These are phyloP conservation scores for Torulaspora microellipsoides DNA, from an alignment of 805 yeast genomes.

Conservation along the genomic window DNA sequence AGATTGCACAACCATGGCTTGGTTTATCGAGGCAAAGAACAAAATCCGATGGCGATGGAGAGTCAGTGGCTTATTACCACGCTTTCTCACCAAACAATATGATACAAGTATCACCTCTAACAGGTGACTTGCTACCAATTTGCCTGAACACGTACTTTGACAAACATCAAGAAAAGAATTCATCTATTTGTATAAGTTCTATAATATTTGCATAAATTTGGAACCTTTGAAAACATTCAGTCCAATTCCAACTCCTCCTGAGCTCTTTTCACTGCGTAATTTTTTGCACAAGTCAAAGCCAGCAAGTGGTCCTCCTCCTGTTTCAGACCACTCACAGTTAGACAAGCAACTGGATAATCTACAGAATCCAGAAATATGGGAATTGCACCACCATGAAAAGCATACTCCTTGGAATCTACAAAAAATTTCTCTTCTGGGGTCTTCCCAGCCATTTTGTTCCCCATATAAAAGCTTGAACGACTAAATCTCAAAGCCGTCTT, in stretches of 20 bases:
- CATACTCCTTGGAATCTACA: constrained; percentile 42
- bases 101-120: neutral
- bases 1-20: constrained; percentile 24
- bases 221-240: neutral
- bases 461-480: constrained; percentile 45
- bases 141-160: too few species aligned
- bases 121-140: neutral
- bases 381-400: constrained; percentile 54
- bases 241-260: constrained; percentile 19
- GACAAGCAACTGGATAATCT: constrained; percentile 41
- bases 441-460: constrained; percentile 37
- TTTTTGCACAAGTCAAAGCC: constrained; percentile 30
- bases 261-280: constrained; percentile 12
- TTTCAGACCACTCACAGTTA: constrained; percentile 53
- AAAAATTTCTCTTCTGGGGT: constrained; percentile 39
- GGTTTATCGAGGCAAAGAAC: constrained; percentile 38
- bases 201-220: too few species aligned
- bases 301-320: constrained; percentile 52
- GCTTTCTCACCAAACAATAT: constrained; percentile 21
- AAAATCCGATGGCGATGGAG: constrained; percentile 52
- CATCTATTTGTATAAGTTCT: too few species aligned
- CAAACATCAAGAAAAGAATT: too few species aligned
- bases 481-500: constrained; percentile 46
- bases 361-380: constrained; percentile 40
- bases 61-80: constrained; percentile 42